A percentile compares a stretch with the other conserved stretches of the same genome.
phyloP scores from a whole-genome alignment of 2,329 filamentous ascomycete species.

The Bisporella sp. region DNA sequence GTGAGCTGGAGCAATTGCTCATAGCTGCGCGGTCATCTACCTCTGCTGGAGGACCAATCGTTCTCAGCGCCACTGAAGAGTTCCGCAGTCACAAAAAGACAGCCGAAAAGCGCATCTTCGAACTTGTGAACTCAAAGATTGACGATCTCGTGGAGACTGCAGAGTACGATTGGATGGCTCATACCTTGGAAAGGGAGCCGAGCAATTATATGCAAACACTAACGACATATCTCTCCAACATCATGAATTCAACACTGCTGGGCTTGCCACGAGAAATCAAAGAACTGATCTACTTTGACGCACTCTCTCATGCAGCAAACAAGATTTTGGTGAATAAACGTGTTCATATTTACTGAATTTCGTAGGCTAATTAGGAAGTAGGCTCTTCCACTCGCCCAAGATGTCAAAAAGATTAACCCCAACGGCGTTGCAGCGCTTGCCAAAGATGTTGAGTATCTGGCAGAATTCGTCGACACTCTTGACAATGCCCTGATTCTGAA shows the following conservation, averaged over 20 bases:
- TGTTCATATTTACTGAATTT: slow-evolving; percentile 5
- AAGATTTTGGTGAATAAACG: slow-evolving; percentile 62
- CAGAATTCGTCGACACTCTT: slow-evolving; percentile 78
- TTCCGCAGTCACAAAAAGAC: slow-evolving; percentile 91
- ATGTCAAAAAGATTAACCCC: slow-evolving; percentile 80
- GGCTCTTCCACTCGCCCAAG: slow-evolving; percentile 49
- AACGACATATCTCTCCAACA: slow-evolving; percentile 87
- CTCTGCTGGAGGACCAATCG: slow-evolving; percentile 72
- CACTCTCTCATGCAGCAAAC: slow-evolving; percentile 80
- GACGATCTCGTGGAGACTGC: slow-evolving; percentile 95
- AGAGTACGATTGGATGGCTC: slow-evolving; percentile 84
- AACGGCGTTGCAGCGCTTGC: slow-evolving; percentile 76
- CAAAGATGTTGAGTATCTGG: slow-evolving; percentile 76
- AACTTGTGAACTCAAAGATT: slow-evolving; percentile 97
- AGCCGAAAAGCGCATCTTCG: slow-evolving; percentile 95
- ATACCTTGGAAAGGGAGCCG: slow-evolving; percentile 60
- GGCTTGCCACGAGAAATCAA: slow-evolving; percentile 95
- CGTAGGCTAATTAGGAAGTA: slow-evolving; percentile 3
- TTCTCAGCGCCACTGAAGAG: slow-evolving; percentile 73
- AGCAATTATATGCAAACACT: slow-evolving; percentile 95
- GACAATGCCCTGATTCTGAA: slow-evolving; percentile 79
- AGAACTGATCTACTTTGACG: slow-evolving; percentile 96
- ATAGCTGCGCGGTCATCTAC: slow-evolving; percentile 78
- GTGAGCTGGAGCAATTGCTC: slow-evolving; percentile 79
- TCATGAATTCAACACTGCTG: slow-evolving; percentile 91